These are phyloP conservation scores for Trichoderma hamatum DNA, from an alignment of 2,329 filamentous ascomycete genomes.

Conservation along the genomic window DNA sequence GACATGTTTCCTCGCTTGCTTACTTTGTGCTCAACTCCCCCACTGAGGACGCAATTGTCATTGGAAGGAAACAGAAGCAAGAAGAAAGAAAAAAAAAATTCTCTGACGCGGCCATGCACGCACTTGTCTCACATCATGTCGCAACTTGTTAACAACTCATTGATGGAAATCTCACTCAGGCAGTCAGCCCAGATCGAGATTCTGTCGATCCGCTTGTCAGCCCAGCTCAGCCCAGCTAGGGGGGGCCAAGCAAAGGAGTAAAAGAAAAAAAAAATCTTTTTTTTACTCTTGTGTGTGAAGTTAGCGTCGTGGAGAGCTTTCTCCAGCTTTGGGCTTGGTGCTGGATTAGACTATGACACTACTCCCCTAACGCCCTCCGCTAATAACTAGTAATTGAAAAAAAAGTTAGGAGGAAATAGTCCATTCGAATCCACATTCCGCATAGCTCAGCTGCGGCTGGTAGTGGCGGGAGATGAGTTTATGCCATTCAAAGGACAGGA, in stretches of 20 bases:
- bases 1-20: background rate
- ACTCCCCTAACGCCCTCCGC: background rate
- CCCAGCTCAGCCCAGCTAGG: slow-evolving; percentile 20
- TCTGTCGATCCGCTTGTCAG: slow-evolving; percentile 24
- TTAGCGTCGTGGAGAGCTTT: slow-evolving; percentile 18
- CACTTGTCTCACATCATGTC: slow-evolving; percentile 12
- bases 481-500: slow-evolving; percentile 10
- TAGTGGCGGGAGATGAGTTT: background rate
- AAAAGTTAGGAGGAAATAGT: background rate
- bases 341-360: background rate
- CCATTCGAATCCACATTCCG: background rate
- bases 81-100: background rate
- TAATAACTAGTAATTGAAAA: background rate
- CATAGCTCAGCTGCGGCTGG: background rate
- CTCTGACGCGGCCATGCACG: background rate
- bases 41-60: background rate
- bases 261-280: background rate
- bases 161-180: background rate
- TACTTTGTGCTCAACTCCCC: background rate
- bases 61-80: background rate
- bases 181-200: slow-evolving; percentile 19
- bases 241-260: background rate
- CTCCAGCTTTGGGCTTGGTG: slow-evolving; percentile 1
- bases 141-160: background rate
- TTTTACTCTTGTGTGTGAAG: too few species aligned